phyloP scores from a whole-genome alignment of 2,329 filamentous ascomycete species.

The Geosmithia flava region DNA sequence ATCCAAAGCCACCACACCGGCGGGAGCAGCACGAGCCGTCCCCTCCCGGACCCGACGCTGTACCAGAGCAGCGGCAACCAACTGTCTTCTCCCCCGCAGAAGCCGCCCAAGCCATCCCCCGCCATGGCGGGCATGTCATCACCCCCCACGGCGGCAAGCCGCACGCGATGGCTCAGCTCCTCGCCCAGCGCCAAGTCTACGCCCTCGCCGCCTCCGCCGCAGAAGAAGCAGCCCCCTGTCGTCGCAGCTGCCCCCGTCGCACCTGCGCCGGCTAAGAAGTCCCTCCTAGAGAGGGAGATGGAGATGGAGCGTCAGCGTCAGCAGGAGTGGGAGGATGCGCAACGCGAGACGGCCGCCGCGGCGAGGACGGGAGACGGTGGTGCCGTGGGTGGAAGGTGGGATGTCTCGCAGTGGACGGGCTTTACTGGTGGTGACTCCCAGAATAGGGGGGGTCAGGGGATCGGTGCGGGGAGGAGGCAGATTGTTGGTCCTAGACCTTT shows the following conservation, averaged over 20 bases:
- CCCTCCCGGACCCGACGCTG: slow-evolving; percentile 3
- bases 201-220: slow-evolving; percentile 6
- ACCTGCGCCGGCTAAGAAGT: slow-evolving; percentile 53
- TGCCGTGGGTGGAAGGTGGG: slow-evolving; percentile 59
- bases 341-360: slow-evolving; percentile 50
- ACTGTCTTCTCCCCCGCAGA: slow-evolving; percentile 14
- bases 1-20: slow-evolving; percentile 24
- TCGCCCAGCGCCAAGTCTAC: slow-evolving; percentile 6
- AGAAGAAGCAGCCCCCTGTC: no score
- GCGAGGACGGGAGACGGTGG: slow-evolving; percentile 46
- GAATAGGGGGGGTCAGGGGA: slow-evolving; percentile 53
- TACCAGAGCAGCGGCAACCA: neutral
- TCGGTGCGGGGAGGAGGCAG: slow-evolving; percentile 59
- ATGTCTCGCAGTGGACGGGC: slow-evolving; percentile 63
- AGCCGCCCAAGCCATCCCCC: slow-evolving; percentile 41
- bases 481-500: slow-evolving; percentile 69
- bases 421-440: slow-evolving; percentile 66
- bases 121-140: slow-evolving; percentile 2
- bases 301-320: slow-evolving; percentile 67
- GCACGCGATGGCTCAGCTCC: slow-evolving; percentile 45
- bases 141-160: slow-evolving; percentile 36
- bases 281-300: slow-evolving; percentile 68
- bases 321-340: slow-evolving; percentile 67
- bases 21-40: slow-evolving; percentile 7
- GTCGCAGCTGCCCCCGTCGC: no score